phyloP scores from a whole-genome alignment of 2,329 filamentous ascomycete genomes.

The Aspergillus puulaauensis region DNA sequence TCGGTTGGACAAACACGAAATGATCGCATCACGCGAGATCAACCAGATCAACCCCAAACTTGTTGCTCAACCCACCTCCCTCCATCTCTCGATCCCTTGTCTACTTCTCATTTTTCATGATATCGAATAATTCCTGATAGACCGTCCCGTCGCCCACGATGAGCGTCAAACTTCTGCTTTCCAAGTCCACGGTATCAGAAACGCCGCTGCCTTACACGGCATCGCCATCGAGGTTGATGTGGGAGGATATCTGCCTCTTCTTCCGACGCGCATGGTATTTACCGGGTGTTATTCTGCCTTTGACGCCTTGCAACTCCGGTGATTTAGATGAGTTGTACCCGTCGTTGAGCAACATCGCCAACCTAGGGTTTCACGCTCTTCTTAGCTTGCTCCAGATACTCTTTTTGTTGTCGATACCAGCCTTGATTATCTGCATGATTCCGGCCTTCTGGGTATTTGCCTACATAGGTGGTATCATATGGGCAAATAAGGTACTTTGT shows the following conservation, averaged over 20 bases:
- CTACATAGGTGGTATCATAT: constrained; percentile 33
- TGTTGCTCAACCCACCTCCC: neutral
- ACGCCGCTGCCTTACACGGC: constrained; percentile 38
- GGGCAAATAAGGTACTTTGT: constrained; percentile 31
- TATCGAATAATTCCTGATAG: neutral
- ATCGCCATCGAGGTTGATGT: constrained; percentile 39
- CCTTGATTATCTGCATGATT: constrained; percentile 47
- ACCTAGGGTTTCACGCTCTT: constrained; percentile 58
- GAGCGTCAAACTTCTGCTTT: constrained; percentile 7
- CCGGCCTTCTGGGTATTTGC: constrained; percentile 24
- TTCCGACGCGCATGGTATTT: constrained; percentile 39
- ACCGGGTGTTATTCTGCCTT: constrained; percentile 62
- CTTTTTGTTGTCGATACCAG: constrained; percentile 62
- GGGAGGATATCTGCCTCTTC: constrained; percentile 41
- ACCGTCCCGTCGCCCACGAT: neutral
- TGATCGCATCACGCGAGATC: constrained; percentile 7
- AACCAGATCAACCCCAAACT: neutral
- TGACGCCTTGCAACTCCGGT: constrained; percentile 53
- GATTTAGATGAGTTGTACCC: constrained; percentile 64
- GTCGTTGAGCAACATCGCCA: constrained; percentile 57
- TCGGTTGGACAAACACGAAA: neutral
- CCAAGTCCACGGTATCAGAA: constrained; percentile 10
- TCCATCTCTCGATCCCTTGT: neutral
- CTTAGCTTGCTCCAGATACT: constrained; percentile 59
- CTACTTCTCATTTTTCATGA: neutral